phyloP scores from a whole-genome alignment of 1,284 basidiomycete genomes.

The Flammula alnicola region DNA sequence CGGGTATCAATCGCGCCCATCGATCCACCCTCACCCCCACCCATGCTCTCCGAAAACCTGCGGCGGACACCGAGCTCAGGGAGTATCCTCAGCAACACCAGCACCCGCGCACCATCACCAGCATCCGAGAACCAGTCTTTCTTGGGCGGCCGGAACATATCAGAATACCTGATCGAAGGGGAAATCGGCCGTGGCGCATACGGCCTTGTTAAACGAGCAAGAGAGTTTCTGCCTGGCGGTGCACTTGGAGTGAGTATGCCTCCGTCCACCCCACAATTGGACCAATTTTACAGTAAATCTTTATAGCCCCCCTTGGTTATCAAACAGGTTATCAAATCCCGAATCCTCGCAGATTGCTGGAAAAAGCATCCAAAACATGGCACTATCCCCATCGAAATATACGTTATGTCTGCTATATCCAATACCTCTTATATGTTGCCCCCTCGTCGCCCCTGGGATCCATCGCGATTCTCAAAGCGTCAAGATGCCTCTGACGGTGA shows the following conservation, averaged over 20 bases:
- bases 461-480: constrained; percentile 47
- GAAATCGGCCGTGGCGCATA: constrained; percentile 98
- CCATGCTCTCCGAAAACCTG: constrained; percentile 61
- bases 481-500: constrained; percentile 18
- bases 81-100: constrained; percentile 64
- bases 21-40: constrained; percentile 66
- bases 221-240: constrained; percentile 79
- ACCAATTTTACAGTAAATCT: constrained; percentile 20
- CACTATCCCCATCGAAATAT: constrained; percentile 98
- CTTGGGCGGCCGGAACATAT: constrained; percentile 68
- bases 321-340: constrained; percentile 98
- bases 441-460: constrained; percentile 80
- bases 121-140: constrained; percentile 50
- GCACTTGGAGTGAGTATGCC: constrained; percentile 74
- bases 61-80: constrained; percentile 63
- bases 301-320: constrained; percentile 79
- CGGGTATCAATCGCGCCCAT: constrained; percentile 75
- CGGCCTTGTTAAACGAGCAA: constrained; percentile 90
- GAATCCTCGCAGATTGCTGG: constrained; percentile 99
- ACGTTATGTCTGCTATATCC: constrained; percentile 92
- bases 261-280: constrained; percentile 19
- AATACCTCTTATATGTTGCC: constrained; percentile 77
- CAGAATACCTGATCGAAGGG: constrained; percentile 80
- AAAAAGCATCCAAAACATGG: constrained; percentile 95
- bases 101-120: constrained; percentile 68